Percentiles rank a stretch among this genome's conserved stretches.
Conservation (phyloP, 352 stramenopile species). For the Phytophthora quininea region DNA sequence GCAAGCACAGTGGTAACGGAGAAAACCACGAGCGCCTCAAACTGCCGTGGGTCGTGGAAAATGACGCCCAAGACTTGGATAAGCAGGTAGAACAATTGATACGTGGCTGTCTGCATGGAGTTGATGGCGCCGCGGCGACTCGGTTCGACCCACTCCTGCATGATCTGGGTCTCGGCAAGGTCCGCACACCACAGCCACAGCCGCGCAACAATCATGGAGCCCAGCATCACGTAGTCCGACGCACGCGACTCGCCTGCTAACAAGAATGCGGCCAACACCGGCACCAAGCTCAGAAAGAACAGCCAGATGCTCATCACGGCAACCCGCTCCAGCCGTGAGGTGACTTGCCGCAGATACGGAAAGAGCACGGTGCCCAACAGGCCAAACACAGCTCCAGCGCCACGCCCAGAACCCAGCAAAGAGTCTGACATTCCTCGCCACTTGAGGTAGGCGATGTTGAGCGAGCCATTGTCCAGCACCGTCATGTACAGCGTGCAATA, state of each 20-base stretch:
- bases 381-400: slow-evolving; percentile 52
- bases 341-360: slow-evolving; percentile 31
- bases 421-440: slow-evolving; percentile 62
- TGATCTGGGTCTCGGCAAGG: slow-evolving; percentile 71
- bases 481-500: slow-evolving; percentile 70
- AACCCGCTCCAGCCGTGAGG: slow-evolving; percentile 48
- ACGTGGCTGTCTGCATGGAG: slow-evolving; percentile 70
- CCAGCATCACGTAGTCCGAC: slow-evolving; percentile 66
- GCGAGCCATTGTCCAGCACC: slow-evolving; percentile 49
- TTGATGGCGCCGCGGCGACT: slow-evolving; percentile 56
- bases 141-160: slow-evolving; percentile 72
- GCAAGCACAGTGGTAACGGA: slow-evolving; percentile 51
- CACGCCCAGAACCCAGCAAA: slow-evolving; percentile 46
- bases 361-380: slow-evolving; percentile 63
- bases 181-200: slow-evolving; percentile 63
- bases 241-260: slow-evolving; percentile 45
- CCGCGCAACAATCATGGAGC: slow-evolving; percentile 49
- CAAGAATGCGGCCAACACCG: slow-evolving; percentile 51
- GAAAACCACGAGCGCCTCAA: slow-evolving; percentile 61
- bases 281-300: slow-evolving; percentile 59
- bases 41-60: slow-evolving; percentile 59
- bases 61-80: slow-evolving; percentile 60
- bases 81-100: slow-evolving; percentile 69
- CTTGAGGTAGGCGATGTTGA: slow-evolving; percentile 72
- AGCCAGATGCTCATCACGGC: slow-evolving; percentile 67